phyloP scores from a whole-genome alignment of 306 rosid species.

The Trichosanthes cucumerina region DNA sequence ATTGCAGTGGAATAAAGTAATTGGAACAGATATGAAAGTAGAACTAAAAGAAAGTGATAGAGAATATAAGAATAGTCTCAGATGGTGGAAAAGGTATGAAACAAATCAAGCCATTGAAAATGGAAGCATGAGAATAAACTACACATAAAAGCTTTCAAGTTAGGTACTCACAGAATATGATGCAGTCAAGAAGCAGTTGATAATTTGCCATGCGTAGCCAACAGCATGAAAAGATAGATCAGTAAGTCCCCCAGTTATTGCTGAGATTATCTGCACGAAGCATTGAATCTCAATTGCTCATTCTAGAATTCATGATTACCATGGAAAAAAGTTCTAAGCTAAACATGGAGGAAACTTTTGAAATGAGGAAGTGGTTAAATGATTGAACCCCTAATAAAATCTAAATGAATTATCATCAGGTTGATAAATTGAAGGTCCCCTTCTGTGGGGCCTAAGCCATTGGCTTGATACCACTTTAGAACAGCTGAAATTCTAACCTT shows the following conservation, averaged over 20 bases:
- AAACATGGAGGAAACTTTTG: not conserved
- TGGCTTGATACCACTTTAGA: not conserved
- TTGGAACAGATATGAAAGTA: not conserved
- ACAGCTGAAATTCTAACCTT: not conserved
- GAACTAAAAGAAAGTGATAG: not conserved
- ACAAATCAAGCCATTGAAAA: not conserved
- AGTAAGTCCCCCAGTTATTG: slow-evolving; percentile 86
- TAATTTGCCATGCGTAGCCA: slow-evolving; percentile 84
- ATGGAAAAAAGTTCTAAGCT: not conserved
- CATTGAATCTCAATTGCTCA: not conserved
- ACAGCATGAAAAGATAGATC: slow-evolving; percentile 74
- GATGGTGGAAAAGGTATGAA: not conserved
- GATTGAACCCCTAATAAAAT: not conserved
- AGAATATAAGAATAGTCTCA: not conserved
- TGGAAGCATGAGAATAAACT: not conserved
- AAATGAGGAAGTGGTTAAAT: not conserved
- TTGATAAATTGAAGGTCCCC: not conserved
- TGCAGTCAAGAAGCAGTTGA: slow-evolving; percentile 91
- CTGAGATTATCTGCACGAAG: slow-evolving; percentile 86
- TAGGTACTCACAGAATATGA: slow-evolving; percentile 87
- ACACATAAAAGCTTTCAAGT: slow-evolving; percentile 5
- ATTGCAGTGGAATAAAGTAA: not conserved
- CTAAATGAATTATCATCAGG: not conserved
- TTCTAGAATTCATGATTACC: slow-evolving; percentile 8
- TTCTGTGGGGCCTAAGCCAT: not conserved